A percentile compares a stretch with the other conserved stretches of the same genome.
These are phyloP conservation scores for Fusarium nygamai DNA, from an alignment of 2,329 filamentous ascomycete species.

Conservation along the genomic window DNA sequence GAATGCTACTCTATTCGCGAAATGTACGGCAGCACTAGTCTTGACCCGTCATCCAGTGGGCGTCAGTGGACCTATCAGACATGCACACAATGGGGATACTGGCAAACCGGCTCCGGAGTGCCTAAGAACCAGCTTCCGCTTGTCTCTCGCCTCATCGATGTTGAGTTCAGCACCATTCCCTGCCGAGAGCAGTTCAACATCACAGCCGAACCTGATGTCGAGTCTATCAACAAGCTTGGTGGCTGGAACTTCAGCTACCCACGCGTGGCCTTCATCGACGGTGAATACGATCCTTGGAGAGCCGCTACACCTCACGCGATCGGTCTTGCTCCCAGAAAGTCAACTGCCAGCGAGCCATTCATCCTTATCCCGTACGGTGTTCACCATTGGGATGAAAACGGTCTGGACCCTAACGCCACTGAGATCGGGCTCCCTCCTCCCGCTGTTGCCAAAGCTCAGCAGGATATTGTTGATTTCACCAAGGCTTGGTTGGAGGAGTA, in stretches of 20 bases:
- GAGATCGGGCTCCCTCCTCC: slow-evolving; percentile 70
- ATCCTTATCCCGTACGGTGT: slow-evolving; percentile 79
- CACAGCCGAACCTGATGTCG: slow-evolving; percentile 67
- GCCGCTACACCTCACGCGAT: slow-evolving; percentile 76
- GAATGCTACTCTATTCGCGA: slow-evolving; percentile 48
- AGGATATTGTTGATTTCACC: slow-evolving; percentile 68
- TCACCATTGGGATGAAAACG: slow-evolving; percentile 84
- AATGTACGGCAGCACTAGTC: slow-evolving; percentile 27
- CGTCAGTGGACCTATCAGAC: slow-evolving; percentile 64
- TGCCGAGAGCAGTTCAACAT: slow-evolving; percentile 79
- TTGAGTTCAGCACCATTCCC: slow-evolving; percentile 69
- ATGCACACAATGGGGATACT: slow-evolving; percentile 78
- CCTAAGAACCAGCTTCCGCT: slow-evolving; percentile 72
- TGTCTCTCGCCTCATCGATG: slow-evolving; percentile 74
- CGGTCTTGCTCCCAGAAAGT: slow-evolving; percentile 65
- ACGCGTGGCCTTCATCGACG: slow-evolving; percentile 80
- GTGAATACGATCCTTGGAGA: slow-evolving; percentile 83
- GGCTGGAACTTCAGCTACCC: slow-evolving; percentile 77
- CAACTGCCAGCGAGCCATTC: slow-evolving; percentile 73
- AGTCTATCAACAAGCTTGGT: slow-evolving; percentile 79
- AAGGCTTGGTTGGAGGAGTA: slow-evolving; percentile 74
- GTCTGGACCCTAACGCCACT: slow-evolving; percentile 63
- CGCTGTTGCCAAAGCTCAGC: slow-evolving; percentile 68
- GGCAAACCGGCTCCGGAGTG: slow-evolving; percentile 76
- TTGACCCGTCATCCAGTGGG: slow-evolving; percentile 32